Evolutionary conservation across 73 alveolate species (phyloP).

Genomic region (Halteria grandinella): DNA sequence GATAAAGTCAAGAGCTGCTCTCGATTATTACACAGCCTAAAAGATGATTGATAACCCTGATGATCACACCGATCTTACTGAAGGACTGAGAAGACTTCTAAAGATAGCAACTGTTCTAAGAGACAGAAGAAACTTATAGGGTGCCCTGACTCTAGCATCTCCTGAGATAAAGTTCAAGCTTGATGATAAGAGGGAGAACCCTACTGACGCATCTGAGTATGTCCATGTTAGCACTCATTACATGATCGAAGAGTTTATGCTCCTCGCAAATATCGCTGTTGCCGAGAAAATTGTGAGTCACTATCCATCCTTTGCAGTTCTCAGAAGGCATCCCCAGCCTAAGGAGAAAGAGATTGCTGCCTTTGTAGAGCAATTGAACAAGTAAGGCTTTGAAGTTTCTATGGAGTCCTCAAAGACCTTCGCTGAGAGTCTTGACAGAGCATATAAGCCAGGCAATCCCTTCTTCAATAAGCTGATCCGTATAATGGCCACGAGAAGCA

Average conservation of each 20-base stretch:
- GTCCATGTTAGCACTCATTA: constrained; percentile 80
- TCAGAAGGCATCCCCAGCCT: constrained; percentile 96
- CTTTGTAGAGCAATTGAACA: constrained; percentile 77
- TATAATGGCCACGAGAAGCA: constrained; percentile 94
- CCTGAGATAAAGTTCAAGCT: constrained; percentile 90
- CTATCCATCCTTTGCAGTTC: constrained; percentile 90
- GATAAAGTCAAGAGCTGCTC: constrained; percentile 60
- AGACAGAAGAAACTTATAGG: constrained; percentile 87
- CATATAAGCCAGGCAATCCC: constrained; percentile 83
- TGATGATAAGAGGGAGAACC: constrained; percentile 74
- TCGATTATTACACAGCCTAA: constrained; percentile 58
- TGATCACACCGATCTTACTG: constrained; percentile 67
- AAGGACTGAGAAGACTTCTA: constrained; percentile 63
- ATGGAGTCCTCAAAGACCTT: constrained; percentile 74
- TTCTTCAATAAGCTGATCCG: constrained; percentile 92
- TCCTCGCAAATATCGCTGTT: constrained; percentile 88
- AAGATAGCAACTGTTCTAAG: constrained; percentile 80
- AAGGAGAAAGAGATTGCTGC: constrained; percentile 90
- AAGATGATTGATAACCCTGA: constrained; percentile 55
- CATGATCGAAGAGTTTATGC: constrained; percentile 94
- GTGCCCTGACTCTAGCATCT: constrained; percentile 96
- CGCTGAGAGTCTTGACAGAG: constrained; percentile 88
- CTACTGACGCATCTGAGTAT: constrained; percentile 70
- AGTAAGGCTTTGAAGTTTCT: constrained; percentile 75
- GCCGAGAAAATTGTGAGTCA: constrained; percentile 82